Evolutionary conservation across 345 rosid species (phyloP).

Genomic region (Nasturtium officinale): DNA sequence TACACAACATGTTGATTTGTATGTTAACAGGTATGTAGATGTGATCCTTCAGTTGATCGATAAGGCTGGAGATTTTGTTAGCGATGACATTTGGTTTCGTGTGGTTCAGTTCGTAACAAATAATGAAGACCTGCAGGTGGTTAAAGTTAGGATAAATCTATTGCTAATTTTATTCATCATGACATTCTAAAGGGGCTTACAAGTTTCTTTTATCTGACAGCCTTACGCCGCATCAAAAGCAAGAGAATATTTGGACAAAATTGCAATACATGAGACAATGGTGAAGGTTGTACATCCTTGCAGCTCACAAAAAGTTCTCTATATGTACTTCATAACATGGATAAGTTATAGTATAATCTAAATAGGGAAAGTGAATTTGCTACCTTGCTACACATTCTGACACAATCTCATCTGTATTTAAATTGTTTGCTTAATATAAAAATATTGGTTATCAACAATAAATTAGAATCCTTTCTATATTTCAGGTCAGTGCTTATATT

Average conservation of each 20-base stretch:
- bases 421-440: slow-evolving; percentile 4
- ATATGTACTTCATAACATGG: neutral
- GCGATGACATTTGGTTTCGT: slow-evolving; percentile 99
- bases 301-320: slow-evolving; percentile 5
- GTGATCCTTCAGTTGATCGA: slow-evolving; percentile 99
- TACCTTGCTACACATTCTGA: slow-evolving; percentile 19
- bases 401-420: slow-evolving; percentile 15
- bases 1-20: slow-evolving; percentile 18
- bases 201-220: slow-evolving; percentile 51
- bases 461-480: neutral
- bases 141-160: slow-evolving; percentile 8
- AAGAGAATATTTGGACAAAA: slow-evolving; percentile 89
- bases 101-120: slow-evolving; percentile 99
- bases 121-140: slow-evolving; percentile 98
- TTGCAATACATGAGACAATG: slow-evolving; percentile 98
- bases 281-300: slow-evolving; percentile 74
- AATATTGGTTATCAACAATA: slow-evolving; percentile 7
- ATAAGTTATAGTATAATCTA: slow-evolving; percentile 4
- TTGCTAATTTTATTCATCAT: slow-evolving; percentile 4
- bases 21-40: slow-evolving; percentile 83
- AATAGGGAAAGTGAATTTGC: slow-evolving; percentile 20
- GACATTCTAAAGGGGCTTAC: slow-evolving; percentile 34
- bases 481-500: slow-evolving; percentile 94
- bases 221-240: slow-evolving; percentile 97
- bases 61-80: slow-evolving; percentile 99